Conservation (phyloP, 257 asterid species). For the Solanum megistacrolobum region DNA sequence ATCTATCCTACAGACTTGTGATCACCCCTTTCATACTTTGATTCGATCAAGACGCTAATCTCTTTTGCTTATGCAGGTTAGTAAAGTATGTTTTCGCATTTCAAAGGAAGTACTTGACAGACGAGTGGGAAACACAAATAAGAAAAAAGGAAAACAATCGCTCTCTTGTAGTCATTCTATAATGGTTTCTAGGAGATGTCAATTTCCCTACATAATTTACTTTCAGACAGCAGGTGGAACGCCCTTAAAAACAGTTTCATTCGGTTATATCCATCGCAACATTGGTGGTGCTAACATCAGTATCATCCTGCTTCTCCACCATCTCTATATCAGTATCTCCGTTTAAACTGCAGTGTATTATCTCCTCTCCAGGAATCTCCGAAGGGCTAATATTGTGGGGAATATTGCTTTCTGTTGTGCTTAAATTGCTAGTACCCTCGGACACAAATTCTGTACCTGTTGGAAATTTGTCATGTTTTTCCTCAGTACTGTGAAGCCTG, state of each 20-base stretch:
- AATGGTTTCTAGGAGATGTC: neutral
- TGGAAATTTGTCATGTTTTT: neutral
- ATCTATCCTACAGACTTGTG: neutral
- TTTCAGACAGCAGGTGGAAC: neutral
- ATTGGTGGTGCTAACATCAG: neutral
- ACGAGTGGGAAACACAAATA: neutral
- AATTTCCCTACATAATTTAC: neutral
- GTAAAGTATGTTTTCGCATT: neutral
- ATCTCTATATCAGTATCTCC: neutral
- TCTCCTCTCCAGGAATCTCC: neutral
- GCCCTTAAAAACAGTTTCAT: neutral
- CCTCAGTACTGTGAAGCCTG: neutral
- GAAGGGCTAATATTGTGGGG: neutral
- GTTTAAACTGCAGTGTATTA: neutral
- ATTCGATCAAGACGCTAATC: neutral
- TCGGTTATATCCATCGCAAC: neutral
- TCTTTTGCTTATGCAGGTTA: neutral
- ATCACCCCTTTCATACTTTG: neutral
- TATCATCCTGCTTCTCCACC: neutral
- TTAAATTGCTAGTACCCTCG: neutral
- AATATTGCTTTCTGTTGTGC: neutral
- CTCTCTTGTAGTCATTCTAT: neutral
- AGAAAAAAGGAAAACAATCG: neutral
- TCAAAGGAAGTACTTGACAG: neutral
- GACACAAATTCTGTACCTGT: neutral